A percentile compares a stretch with the other conserved stretches of the same genome.
Conservation (phyloP, 306 rosid species). For the Sphenostylis stenocarpa region DNA sequence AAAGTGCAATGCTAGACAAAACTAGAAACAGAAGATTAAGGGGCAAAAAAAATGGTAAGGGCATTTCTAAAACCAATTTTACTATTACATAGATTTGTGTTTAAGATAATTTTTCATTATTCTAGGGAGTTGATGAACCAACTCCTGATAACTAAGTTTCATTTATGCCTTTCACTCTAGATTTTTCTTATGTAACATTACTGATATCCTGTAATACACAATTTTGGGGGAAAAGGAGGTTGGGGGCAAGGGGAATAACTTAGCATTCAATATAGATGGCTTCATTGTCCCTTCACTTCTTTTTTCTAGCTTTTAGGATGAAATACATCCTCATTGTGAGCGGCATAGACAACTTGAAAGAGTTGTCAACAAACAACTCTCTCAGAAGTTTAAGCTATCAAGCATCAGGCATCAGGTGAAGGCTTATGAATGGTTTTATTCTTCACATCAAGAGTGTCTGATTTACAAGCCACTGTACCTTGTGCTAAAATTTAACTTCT, state of each 20-base stretch:
- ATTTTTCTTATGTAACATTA: neutral
- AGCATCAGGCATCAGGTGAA: neutral
- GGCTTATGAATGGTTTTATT: neutral
- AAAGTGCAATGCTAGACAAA: constrained; percentile 5
- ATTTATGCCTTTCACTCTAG: neutral
- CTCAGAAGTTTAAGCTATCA: neutral
- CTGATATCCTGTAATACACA: neutral
- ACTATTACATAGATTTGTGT: neutral
- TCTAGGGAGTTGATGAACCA: neutral
- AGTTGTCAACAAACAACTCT: neutral
- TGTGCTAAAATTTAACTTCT: neutral
- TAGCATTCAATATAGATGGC: neutral
- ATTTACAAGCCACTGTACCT: neutral
- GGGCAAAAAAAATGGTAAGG: neutral
- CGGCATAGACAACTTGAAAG: neutral
- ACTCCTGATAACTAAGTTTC: neutral
- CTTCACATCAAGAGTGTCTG: neutral
- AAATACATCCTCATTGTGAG: neutral
- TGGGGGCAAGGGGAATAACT: neutral
- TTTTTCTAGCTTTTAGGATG: neutral
- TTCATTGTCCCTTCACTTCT: neutral
- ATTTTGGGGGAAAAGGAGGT: neutral
- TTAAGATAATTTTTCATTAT: constrained; percentile 19
- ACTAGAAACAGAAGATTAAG: constrained; percentile 28
- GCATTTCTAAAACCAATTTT: neutral